Evolutionary conservation across 1,284 basidiomycete species (phyloP).

Genomic region (Trametes sp.): DNA sequence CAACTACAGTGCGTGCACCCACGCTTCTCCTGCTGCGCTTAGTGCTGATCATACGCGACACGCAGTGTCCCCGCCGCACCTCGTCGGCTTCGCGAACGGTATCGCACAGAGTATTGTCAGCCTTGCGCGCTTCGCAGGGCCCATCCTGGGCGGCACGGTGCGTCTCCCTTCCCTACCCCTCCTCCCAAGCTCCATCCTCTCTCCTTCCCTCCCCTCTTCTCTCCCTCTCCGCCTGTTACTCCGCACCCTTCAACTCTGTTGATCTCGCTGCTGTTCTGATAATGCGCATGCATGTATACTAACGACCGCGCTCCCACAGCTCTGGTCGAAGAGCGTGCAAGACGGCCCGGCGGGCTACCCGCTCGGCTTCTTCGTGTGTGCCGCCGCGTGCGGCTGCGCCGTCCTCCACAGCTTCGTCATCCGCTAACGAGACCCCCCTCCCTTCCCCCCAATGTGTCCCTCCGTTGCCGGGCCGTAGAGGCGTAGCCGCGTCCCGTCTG

Average conservation of each 20-base stretch:
- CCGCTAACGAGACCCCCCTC: slow-evolving; percentile 51
- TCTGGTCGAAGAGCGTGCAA: slow-evolving; percentile 80
- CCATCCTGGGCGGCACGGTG: slow-evolving; percentile 80
- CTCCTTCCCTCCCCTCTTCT: neutral
- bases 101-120: slow-evolving; percentile 86
- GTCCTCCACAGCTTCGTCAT: slow-evolving; percentile 79
- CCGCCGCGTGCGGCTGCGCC: slow-evolving; percentile 64
- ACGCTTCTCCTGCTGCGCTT: neutral
- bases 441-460: neutral
- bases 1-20: slow-evolving; percentile 71
- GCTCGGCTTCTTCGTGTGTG: slow-evolving; percentile 74
- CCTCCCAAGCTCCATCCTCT: too few species aligned
- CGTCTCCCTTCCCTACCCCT: slow-evolving; percentile 41
- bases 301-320: slow-evolving; percentile 45
- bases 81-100: slow-evolving; percentile 81
- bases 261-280: neutral
- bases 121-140: slow-evolving; percentile 79
- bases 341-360: slow-evolving; percentile 75
- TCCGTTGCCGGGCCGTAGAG: too few species aligned
- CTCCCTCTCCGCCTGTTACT: too few species aligned
- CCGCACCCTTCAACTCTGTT: too few species aligned
- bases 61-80: slow-evolving; percentile 83
- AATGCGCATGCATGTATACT: neutral
- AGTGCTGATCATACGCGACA: slow-evolving; percentile 13
- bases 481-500: too few species aligned